Percentiles rank a stretch among this genome's conserved stretches.
Evolutionary conservation across 108 stramenopile species (phyloP).

Genomic region (Poteriospumella lacustris): DNA sequence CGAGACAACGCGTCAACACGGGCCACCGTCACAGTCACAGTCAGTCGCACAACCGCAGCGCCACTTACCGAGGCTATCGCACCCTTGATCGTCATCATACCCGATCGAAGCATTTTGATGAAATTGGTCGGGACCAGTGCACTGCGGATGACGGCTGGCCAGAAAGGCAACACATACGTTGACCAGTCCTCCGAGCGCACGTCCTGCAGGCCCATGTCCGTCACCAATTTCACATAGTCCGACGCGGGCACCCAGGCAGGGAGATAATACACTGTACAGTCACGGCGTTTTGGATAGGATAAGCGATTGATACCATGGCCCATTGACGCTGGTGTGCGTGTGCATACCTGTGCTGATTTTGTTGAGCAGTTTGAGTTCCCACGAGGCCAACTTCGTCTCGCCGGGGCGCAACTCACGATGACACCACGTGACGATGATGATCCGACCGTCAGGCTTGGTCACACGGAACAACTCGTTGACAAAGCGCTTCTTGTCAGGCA

Average conservation of each 20-base stretch:
- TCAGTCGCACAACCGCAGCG: background rate
- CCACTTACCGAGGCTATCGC: slow-evolving; percentile 1
- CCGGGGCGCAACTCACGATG: slow-evolving; percentile 77
- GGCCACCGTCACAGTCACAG: background rate
- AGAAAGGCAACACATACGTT: slow-evolving; percentile 82
- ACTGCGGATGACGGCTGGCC: slow-evolving; percentile 78
- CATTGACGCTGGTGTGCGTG: no score
- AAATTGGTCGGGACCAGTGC: background rate
- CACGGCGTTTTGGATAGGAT: no score
- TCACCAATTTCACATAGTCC: slow-evolving; percentile 67
- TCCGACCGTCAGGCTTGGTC: slow-evolving; percentile 51
- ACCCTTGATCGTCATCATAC: background rate
- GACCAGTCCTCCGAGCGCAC: slow-evolving; percentile 77
- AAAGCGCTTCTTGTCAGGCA: slow-evolving; percentile 88
- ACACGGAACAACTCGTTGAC: slow-evolving; percentile 69
- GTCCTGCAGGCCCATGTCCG: slow-evolving; percentile 55
- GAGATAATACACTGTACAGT: slow-evolving; percentile 65
- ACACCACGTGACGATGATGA: slow-evolving; percentile 89
- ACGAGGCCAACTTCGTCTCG: slow-evolving; percentile 34
- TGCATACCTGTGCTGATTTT: slow-evolving; percentile 64
- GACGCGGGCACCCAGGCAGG: slow-evolving; percentile 76
- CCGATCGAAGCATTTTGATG: background rate
- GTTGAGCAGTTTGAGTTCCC: slow-evolving; percentile 56
- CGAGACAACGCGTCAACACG: no score
- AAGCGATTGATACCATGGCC: no score